Evolutionary conservation across 768 basidiomycete species (phyloP), one percentile per base, ranked within the genome.

Genomic region (Coprinopsis strossmayeri): DNA sequence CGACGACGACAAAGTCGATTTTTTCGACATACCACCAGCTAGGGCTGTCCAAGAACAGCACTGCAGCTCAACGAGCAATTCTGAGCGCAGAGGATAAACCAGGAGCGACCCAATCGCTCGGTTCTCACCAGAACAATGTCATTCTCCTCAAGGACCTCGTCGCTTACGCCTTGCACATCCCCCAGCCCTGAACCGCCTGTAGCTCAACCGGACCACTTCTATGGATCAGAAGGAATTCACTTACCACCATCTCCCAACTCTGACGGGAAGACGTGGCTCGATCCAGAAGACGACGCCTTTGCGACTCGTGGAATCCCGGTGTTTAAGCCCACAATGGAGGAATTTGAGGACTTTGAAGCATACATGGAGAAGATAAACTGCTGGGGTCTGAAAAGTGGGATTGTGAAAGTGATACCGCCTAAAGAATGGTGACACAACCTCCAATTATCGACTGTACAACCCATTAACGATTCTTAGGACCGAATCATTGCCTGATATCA

Each of bases 401-500:
- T 98, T 54, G 86, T 94, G 52, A 99, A 99, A 68, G 81, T 99
- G 53, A 87, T 99, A 51, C 95, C 95, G 25, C 95, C 95, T 3
- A 80, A 81, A 58, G 89, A 95, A 73, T 98, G 94, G 94, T 91
- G 30, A 32, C 15, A 32, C 15, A 32, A 32, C 30, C 15, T 7
- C 30, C 30, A 15, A 7, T 15, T 32, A 21, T 45, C 82, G 24
- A 24, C 11, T 49, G 48, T 34, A 45, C 21, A 48, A 35, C 50
- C 42, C n/a, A n/a, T n/a, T n/a, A n/a, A n/a, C n/a, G n/a, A n/a
- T n/a, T 50, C 49, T 44, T 46, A 76, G 92, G 93, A 76, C 76
- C 23, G 77, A 81, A 45, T 65, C 83, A 1, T 68, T 97, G 18
- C 91, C 92, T 5, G 63, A 82, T 3, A 68, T 94, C 41, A 76